phyloP scores from a whole-genome alignment of 306 rosid genomes.

The Nissolia schottii region DNA sequence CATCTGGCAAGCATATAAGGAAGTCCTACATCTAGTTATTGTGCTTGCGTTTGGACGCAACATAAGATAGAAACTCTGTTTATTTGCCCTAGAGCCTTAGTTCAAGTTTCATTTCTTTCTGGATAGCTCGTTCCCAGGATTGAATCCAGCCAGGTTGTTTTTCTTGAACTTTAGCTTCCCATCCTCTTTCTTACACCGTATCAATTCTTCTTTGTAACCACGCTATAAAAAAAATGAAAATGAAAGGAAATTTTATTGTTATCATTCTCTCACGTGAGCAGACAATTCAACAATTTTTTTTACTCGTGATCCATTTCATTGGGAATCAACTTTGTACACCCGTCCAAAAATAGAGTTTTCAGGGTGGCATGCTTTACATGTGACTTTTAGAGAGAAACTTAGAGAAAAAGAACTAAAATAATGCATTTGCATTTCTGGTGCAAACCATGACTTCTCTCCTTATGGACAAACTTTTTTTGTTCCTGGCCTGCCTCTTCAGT shows the following conservation, averaged over 20 bases:
- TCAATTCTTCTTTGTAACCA: neutral
- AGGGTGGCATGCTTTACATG: neutral
- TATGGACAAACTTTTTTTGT: too few species aligned
- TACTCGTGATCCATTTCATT: neutral
- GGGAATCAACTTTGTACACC: neutral
- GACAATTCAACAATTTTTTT: too few species aligned
- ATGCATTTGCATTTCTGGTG: neutral
- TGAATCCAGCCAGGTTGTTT: neutral
- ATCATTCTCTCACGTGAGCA: neutral
- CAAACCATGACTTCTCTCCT: neutral
- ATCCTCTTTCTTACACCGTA: neutral
- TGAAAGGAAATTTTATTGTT: neutral
- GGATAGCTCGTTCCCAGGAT: neutral
- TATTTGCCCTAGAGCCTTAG: neutral
- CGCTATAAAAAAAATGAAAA: neutral
- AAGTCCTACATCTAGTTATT: neutral
- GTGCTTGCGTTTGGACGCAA: conserved; percentile 4
- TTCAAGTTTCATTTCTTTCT: neutral
- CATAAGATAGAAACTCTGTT: neutral
- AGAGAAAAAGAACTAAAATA: neutral
- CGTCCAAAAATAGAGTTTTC: neutral
- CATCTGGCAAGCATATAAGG: neutral
- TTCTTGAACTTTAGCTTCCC: neutral
- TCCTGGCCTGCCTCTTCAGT: neutral
- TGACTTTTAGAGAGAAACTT: neutral